Evolutionary conservation across 495 filamentous ascomycete species (phyloP).

Genomic region (Hypoxylon perforatum): DNA sequence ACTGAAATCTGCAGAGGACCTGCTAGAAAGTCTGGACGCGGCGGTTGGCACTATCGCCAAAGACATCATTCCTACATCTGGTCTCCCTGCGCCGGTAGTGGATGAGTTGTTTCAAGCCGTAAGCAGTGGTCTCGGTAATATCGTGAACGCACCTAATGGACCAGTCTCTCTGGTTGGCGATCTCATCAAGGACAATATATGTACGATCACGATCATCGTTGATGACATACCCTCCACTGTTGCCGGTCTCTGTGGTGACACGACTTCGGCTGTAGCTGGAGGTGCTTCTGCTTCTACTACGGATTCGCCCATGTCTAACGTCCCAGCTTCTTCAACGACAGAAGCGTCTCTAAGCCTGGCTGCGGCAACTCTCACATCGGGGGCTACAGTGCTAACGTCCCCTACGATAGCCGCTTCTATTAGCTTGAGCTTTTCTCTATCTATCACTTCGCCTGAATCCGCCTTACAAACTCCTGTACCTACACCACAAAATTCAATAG

Average conservation of each 20-base stretch:
- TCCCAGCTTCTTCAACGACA: constrained; percentile 13
- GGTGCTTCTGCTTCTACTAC: constrained; percentile 10
- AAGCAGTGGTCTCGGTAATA: constrained; percentile 21
- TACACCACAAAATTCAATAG: neutral
- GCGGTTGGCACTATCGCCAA: constrained; percentile 18
- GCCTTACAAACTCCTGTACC: neutral
- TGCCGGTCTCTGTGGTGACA: constrained; percentile 28
- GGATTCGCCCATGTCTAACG: constrained; percentile 1
- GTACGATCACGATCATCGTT: constrained; percentile 24
- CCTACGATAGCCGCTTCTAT: neutral
- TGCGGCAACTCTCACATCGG: neutral
- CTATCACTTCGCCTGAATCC: neutral
- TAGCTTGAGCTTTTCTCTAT: neutral
- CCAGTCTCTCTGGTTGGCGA: constrained; percentile 27
- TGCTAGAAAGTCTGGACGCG: constrained; percentile 24
- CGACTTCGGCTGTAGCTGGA: constrained; percentile 14
- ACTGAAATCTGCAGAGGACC: constrained; percentile 17
- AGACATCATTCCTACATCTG: constrained; percentile 13
- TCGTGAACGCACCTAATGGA: constrained; percentile 17
- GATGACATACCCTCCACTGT: constrained; percentile 32
- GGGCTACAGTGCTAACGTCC: neutral
- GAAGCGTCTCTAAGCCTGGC: constrained; percentile 3
- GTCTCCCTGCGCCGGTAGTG: constrained; percentile 10
- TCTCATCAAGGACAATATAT: constrained; percentile 27
- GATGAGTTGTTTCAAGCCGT: constrained; percentile 11